These are phyloP conservation scores for Mortierella sp. DNA, from an alignment of 371 early-diverging fungal genomes.

Conservation along the genomic window DNA sequence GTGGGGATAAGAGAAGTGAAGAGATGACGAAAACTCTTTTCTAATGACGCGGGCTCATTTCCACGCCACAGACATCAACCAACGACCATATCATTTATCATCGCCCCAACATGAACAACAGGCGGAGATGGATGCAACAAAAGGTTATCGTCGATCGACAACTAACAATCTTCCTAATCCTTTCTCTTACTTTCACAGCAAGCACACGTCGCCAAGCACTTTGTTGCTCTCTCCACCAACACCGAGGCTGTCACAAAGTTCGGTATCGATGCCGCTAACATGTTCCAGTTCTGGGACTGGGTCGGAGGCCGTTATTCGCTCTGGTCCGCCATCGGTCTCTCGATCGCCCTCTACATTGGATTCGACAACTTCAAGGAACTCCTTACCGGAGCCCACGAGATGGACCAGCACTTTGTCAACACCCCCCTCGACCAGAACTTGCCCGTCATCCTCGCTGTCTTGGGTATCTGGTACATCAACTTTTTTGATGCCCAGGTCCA, in stretches of 20 bases:
- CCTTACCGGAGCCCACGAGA: conserved; percentile 94
- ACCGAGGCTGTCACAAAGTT: conserved; percentile 91
- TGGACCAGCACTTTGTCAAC: conserved; percentile 96
- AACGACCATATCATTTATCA: not conserved
- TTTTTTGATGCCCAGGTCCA: conserved; percentile 96
- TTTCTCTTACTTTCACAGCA: conserved; percentile 49
- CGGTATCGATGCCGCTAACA: conserved; percentile 94
- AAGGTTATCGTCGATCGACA: not conserved
- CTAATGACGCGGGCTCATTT: not conserved
- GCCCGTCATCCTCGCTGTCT: conserved; percentile 92
- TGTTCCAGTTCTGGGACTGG: conserved; percentile 99
- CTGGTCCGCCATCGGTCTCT: conserved; percentile 99
- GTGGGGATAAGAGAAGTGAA: not conserved
- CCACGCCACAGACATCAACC: not conserved
- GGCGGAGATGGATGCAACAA: not conserved
- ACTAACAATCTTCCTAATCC: not conserved
- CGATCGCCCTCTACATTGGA: conserved; percentile 96
- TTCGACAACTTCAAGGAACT: conserved; percentile 96
- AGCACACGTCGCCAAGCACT: conserved; percentile 97
- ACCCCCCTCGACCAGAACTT: conserved; percentile 92
- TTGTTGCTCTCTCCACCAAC: conserved; percentile 99
- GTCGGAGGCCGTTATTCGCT: conserved; percentile 99
- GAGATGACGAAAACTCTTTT: not conserved
- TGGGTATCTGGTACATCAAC: conserved; percentile 99
- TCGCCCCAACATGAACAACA: not conserved